phyloP scores from a whole-genome alignment of 306 rosid genomes.

The Psophocarpus tetragonolobus region DNA sequence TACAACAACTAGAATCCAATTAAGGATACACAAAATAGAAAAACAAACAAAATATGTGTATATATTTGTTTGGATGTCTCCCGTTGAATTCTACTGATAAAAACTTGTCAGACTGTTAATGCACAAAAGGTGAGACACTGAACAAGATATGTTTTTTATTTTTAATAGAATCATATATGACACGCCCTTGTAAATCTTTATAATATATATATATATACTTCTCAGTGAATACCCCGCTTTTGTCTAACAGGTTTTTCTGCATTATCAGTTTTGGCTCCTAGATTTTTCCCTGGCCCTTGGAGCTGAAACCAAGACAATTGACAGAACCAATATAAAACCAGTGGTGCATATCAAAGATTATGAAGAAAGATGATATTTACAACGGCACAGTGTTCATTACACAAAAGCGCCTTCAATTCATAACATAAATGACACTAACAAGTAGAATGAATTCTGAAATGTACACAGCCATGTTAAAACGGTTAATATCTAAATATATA shows the following conservation, averaged over 20 bases:
- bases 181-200: slow-evolving; percentile 39
- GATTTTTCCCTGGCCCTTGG: slow-evolving; percentile 87
- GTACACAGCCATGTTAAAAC: too few relatives aligned
- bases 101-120: slow-evolving; percentile 49
- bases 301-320: slow-evolving; percentile 57
- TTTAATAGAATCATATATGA: slow-evolving; percentile 38
- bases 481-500: too few relatives aligned
- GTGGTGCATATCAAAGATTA: not conserved
- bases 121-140: slow-evolving; percentile 45
- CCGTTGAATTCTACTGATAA: slow-evolving; percentile 47
- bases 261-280: slow-evolving; percentile 69
- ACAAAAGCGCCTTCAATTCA: too few relatives aligned
- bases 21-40: slow-evolving; percentile 35
- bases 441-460: too few relatives aligned
- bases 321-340: not conserved
- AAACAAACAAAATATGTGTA: slow-evolving; percentile 45
- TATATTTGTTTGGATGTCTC: slow-evolving; percentile 45
- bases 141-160: slow-evolving; percentile 44
- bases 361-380: slow-evolving; percentile 8
- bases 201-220: too few relatives aligned
- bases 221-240: slow-evolving; percentile 26
- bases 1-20: slow-evolving; percentile 50
- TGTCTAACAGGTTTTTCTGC: slow-evolving; percentile 26
- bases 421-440: too few relatives aligned
- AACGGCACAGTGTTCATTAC: too few relatives aligned